Evolutionary conservation across 345 rosid species (phyloP), one percentile per base, ranked within the genome.

Genomic region (Dovyalis caffra): DNA sequence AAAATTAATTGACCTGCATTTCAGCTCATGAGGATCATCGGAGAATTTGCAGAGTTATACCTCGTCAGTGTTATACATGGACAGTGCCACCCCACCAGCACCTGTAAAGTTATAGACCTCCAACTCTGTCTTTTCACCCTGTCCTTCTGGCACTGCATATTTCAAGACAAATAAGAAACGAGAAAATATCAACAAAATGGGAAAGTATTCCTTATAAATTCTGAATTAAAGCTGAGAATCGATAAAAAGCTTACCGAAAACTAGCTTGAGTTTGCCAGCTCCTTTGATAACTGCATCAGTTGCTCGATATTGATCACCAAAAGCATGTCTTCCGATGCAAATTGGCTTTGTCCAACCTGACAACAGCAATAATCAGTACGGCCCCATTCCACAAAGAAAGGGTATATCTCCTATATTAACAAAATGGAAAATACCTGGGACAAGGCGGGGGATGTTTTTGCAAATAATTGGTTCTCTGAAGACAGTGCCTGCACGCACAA

Each of bases 51-150:
- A 53, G 70, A 76, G 60, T 21, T 77, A 73, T 64, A 92, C 98
- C 92, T 95, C 99, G 81, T 95, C 99, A 63, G 99, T 95, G 86
- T 95, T 95, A 74, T 95, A 95, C 99, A 93, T 95, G 79, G 97
- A 71, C 85, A 87, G 75, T 35, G 97, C 91, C 56, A 95, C 99
- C 72, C 99, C 99, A 1, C 99, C 99, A 35, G 86, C 93, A 71
- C 99, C 98, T 0, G 88, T 88, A 76, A 93, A 95, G 80, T 91
- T 84, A 83, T 73, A 95, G 60, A 95, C 98, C 83, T 93, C 99
- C 2, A 85, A 72, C 78, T 93, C 98, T 69, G 85, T 85, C 77
- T 85, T 89, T 74, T 90, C 94, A 66, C 74, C 97, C 69, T 83
- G 71, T 73, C 97, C 98, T 79, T 95, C 98, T 61, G 95, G 87